Evolutionary conservation across 2,329 filamentous ascomycete species (phyloP).

Genomic region (Exophiala mesophila): DNA sequence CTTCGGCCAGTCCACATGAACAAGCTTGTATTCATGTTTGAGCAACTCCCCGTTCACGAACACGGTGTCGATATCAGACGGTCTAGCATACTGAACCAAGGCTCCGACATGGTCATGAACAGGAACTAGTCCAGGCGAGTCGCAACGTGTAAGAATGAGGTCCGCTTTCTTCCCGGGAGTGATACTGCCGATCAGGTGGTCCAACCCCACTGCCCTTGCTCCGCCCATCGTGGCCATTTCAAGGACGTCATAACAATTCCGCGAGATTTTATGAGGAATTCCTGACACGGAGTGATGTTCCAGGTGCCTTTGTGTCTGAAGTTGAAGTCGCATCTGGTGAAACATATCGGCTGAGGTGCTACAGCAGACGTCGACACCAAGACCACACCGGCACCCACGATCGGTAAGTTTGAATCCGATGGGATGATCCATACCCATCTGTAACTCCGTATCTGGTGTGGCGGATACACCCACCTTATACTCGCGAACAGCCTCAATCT

Average conservation of each 20-base stretch:
- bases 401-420: constrained; percentile 26
- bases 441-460: constrained; percentile 31
- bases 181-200: constrained; percentile 29
- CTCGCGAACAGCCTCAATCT: constrained; percentile 19
- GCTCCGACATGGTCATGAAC: constrained; percentile 30
- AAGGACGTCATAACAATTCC: constrained; percentile 26
- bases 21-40: constrained; percentile 22
- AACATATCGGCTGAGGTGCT: constrained; percentile 28
- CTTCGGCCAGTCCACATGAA: constrained; percentile 13
- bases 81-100: constrained; percentile 29
- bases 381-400: constrained; percentile 12
- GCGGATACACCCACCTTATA: constrained; percentile 23
- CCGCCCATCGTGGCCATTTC: constrained; percentile 31
- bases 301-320: constrained; percentile 27
- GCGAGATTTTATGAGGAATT: constrained; percentile 15
- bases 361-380: constrained; percentile 30
- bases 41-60: constrained; percentile 29
- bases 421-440: constrained; percentile 31
- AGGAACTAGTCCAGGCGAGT: constrained; percentile 26
- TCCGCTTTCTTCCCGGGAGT: constrained; percentile 31
- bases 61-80: constrained; percentile 29
- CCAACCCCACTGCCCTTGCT: constrained; percentile 29
- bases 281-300: constrained; percentile 6
- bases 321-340: constrained; percentile 28
- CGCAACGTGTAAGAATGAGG: constrained; percentile 29